These are phyloP conservation scores for Carpinus viminea DNA, from an alignment of 306 rosid species.

Conservation along the genomic window DNA sequence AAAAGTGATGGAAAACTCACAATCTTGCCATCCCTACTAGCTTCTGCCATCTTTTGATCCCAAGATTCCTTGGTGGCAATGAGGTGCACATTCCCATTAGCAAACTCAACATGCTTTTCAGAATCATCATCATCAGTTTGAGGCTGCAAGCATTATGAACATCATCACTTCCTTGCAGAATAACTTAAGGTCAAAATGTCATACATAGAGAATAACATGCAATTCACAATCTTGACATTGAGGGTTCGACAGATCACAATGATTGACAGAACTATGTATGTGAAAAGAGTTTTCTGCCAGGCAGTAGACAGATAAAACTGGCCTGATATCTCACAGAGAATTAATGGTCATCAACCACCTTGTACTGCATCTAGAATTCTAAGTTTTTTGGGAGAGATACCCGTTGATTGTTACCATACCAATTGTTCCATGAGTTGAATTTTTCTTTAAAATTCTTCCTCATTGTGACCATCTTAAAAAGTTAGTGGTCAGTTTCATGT, in stretches of 20 bases:
- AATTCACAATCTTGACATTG: not conserved
- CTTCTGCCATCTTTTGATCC: slow-evolving; percentile 90
- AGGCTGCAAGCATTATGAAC: slow-evolving; percentile 44
- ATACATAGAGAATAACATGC: not conserved
- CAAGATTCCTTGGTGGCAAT: slow-evolving; percentile 75
- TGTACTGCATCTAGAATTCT: not conserved
- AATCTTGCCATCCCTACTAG: slow-evolving; percentile 68
- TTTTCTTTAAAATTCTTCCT: not conserved
- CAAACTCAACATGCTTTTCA: slow-evolving; percentile 62
- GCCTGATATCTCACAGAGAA: not conserved
- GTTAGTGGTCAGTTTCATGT: not conserved
- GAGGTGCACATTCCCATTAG: slow-evolving; percentile 70
- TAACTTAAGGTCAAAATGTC: slow-evolving; percentile 10
- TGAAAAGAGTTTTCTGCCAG: slow-evolving; percentile 1
- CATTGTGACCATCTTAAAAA: not conserved
- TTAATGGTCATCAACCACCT: not conserved
- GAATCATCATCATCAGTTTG: slow-evolving; percentile 44
- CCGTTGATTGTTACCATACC: not conserved
- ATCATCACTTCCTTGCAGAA: slow-evolving; percentile 30
- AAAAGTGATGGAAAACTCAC: slow-evolving; percentile 50
- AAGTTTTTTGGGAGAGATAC: not conserved
- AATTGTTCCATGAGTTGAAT: not conserved
- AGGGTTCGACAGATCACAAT: slow-evolving; percentile 19
- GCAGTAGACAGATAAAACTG: not conserved
- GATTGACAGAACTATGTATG: slow-evolving; percentile 14